phyloP scores from a whole-genome alignment of 2,329 filamentous ascomycete species.

The Phyllosticta paracitricarpa region DNA sequence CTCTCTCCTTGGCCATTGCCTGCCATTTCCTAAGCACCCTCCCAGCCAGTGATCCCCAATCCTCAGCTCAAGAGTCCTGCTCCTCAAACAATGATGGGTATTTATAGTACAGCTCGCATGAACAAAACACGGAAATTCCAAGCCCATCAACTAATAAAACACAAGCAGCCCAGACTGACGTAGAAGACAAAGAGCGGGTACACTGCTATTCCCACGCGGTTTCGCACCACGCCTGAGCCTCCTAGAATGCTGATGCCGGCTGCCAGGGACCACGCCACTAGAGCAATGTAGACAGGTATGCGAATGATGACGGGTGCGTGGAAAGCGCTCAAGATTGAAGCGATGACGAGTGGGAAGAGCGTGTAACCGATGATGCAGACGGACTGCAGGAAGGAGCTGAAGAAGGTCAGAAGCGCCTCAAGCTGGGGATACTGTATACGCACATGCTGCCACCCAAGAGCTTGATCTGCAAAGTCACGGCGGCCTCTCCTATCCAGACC shows the following conservation, averaged over 20 bases:
- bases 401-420: neutral
- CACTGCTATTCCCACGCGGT: conserved; percentile 84
- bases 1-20: neutral
- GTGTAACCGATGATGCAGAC: conserved; percentile 98
- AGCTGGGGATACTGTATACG: conserved; percentile 35
- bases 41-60: neutral
- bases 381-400: conserved; percentile 91
- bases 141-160: conserved; percentile 74
- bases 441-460: conserved; percentile 94
- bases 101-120: conserved; percentile 4
- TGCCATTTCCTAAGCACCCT: neutral
- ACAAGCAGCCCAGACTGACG: conserved; percentile 81
- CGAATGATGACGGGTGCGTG: conserved; percentile 68
- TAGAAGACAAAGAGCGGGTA: conserved; percentile 96
- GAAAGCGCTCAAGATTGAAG: conserved; percentile 77
- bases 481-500: conserved; percentile 92
- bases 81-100: conserved; percentile 5
- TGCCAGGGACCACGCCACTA: conserved; percentile 87
- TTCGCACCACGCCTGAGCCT: conserved; percentile 90
- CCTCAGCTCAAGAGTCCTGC: conserved; percentile 4
- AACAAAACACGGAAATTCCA: neutral
- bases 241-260: conserved; percentile 93
- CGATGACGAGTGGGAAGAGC: conserved; percentile 90
- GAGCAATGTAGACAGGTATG: conserved; percentile 80
- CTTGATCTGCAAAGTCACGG: conserved; percentile 97